Percentiles rank a stretch among this genome's conserved stretches.
phyloP scores from a whole-genome alignment of 257 asterid species.

The Primulina tabacum region DNA sequence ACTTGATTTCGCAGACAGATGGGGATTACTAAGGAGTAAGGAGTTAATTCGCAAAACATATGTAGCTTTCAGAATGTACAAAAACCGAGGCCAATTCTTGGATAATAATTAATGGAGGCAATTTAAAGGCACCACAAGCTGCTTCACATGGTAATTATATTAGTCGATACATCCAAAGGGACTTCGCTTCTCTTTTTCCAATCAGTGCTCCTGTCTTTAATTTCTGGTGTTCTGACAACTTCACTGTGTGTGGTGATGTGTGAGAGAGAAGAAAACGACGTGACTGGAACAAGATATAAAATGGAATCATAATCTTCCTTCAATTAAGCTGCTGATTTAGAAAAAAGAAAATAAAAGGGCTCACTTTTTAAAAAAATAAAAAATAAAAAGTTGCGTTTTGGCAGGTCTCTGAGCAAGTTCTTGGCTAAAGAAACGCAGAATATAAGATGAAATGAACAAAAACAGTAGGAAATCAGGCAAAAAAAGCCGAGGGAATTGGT shows the following conservation, averaged over 20 bases:
- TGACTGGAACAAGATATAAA: constrained; percentile 50
- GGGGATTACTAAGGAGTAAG: background rate
- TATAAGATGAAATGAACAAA: background rate
- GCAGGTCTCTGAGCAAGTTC: constrained; percentile 1
- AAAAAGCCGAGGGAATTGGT: background rate
- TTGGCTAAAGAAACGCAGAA: background rate
- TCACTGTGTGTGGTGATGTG: constrained; percentile 23
- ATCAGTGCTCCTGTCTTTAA: constrained; percentile 56
- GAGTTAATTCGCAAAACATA: background rate
- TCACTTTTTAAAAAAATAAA: background rate
- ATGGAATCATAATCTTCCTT: background rate
- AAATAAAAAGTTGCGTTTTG: constrained; percentile 17
- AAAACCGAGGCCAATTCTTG: constrained; percentile 9
- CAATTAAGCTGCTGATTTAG: background rate
- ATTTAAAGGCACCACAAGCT: constrained; percentile 7
- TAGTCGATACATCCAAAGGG: constrained; percentile 7
- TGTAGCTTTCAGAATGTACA: constrained; percentile 34
- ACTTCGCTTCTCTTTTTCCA: constrained; percentile 20
- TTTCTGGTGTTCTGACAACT: constrained; percentile 44
- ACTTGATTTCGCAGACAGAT: background rate
- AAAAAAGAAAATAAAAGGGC: background rate
- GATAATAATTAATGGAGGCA: background rate
- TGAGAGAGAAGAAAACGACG: constrained; percentile 42
- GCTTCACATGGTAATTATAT: constrained; percentile 24
- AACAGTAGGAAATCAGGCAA: background rate